Evolutionary conservation across 2,329 filamentous ascomycete genomes (phyloP), one percentile per base, ranked within the genome.

Genomic region (Setomelanomma holmii): DNA sequence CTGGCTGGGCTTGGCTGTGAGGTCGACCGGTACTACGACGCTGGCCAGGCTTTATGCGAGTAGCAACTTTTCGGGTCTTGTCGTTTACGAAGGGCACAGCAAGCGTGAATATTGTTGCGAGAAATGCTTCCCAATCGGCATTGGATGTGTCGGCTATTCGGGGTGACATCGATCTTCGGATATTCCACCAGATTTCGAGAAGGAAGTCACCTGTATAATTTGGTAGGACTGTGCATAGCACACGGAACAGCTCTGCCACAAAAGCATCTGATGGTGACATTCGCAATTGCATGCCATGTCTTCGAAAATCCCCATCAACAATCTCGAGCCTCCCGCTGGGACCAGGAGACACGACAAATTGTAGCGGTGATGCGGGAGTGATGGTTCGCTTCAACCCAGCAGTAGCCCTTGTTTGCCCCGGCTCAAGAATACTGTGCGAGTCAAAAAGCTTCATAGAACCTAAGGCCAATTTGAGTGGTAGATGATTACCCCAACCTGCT

Each of bases 71-170:
- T 7, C 52, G 51, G 3, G 63, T 59, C 40, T 63, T 67, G 4
- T 70, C 64, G 11, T 74, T 68, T 10, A 75, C 55, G 45, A 74
- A 73, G 6, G 69, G 66, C 10, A 77, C 56, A 8, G 70, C 71
- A 42, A 77, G 69, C 6, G 68, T 66, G 44, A 79, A 75, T 2
- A 80, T 51, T 6, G 76, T 73, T 4, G 75, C 63, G 4, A 75
- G 67, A 23, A 79, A 70, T 5, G 78, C 76, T 4, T 71, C 60
- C 70, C 75, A 77, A 19, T 76, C 74, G 17, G 60, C 51, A 35
- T 61, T 60, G 7, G 39, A 42, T 8, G 50, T 52, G 27, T 57
- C 46, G 10, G 45, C 20, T 20, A 47, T 17, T 17, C 64, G 57
- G 2, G 43, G 47, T 7, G 61, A 45, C 4, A 70, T 41, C 20